Conservation (phyloP, 768 basidiomycete genomes). For the Leucosporidium yakuticum region DNA sequence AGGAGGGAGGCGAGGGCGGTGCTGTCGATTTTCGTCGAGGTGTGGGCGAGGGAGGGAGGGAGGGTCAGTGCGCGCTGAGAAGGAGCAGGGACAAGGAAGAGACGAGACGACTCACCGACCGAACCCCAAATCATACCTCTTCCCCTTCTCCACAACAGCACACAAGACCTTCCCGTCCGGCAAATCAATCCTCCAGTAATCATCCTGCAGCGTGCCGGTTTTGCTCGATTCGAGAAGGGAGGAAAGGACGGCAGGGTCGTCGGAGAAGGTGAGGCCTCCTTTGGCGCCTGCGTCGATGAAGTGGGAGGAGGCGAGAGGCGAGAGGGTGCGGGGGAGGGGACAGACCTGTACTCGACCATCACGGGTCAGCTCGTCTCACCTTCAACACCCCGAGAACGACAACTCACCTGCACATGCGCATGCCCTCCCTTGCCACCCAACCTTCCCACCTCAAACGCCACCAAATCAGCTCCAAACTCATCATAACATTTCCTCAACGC, state of each 20-base stretch:
- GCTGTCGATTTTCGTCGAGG: slow-evolving; percentile 47
- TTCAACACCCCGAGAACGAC: not conserved
- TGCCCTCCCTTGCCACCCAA: slow-evolving; percentile 82
- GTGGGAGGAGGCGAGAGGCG: slow-evolving; percentile 60
- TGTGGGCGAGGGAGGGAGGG: too few relatives aligned
- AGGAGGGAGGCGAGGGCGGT: slow-evolving; percentile 74
- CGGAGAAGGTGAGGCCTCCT: slow-evolving; percentile 66
- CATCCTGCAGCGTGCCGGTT: slow-evolving; percentile 50
- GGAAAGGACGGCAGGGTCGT: not conserved
- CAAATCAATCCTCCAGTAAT: slow-evolving; percentile 87
- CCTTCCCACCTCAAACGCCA: slow-evolving; percentile 83
- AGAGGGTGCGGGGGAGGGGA: slow-evolving; percentile 62
- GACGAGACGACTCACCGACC: slow-evolving; percentile 62
- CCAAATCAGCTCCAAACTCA: slow-evolving; percentile 60
- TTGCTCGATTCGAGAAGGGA: slow-evolving; percentile 29
- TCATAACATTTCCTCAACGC: slow-evolving; percentile 68
- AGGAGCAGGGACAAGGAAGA: not conserved
- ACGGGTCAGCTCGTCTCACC: too few relatives aligned
- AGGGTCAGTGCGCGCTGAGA: slow-evolving; percentile 16
- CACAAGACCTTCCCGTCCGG: slow-evolving; percentile 80
- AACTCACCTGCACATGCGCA: slow-evolving; percentile 72
- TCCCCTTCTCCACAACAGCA: slow-evolving; percentile 69
- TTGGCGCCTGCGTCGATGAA: slow-evolving; percentile 66
- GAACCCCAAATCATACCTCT: slow-evolving; percentile 84
- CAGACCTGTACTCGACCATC: too few relatives aligned